phyloP scores from a whole-genome alignment of 2,329 filamentous ascomycete genomes.

The Nemania sp. region DNA sequence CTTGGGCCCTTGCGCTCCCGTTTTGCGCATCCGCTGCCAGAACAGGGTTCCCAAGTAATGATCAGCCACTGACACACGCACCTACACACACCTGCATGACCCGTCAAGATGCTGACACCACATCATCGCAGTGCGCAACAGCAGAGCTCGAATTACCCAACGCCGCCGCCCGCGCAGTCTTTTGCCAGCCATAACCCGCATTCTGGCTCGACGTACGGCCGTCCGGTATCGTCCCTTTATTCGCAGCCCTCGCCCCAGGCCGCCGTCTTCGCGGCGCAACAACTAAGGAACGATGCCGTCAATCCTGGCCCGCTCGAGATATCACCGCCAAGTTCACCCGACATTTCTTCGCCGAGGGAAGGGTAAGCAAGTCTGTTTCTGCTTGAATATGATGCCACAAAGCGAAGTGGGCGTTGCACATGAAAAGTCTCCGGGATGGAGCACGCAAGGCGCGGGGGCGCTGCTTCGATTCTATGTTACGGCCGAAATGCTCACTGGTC shows the following conservation, averaged over 20 bases:
- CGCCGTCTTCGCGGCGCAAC: slow-evolving; percentile 38
- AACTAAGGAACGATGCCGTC: slow-evolving; percentile 32
- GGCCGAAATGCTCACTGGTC: too few relatives aligned
- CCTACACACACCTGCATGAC: neutral
- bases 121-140: slow-evolving; percentile 25
- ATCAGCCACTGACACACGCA: slow-evolving; percentile 7
- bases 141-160: slow-evolving; percentile 35
- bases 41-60: slow-evolving; percentile 1
- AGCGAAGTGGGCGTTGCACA: too few relatives aligned
- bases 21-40: slow-evolving; percentile 3
- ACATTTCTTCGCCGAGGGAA: slow-evolving; percentile 43
- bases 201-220: too few relatives aligned
- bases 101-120: slow-evolving; percentile 33
- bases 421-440: neutral
- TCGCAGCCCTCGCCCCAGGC: slow-evolving; percentile 55
- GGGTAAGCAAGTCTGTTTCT: slow-evolving; percentile 45
- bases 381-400: neutral
- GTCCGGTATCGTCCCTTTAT: slow-evolving; percentile 64
- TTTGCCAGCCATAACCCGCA: too few relatives aligned
- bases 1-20: neutral
- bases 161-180: slow-evolving; percentile 39
- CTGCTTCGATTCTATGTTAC: slow-evolving; percentile 1
- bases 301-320: slow-evolving; percentile 44
- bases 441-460: neutral
- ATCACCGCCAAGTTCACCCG: slow-evolving; percentile 62